Base-by-base conservation (phyloP, 2,329 filamentous ascomycete species). In the Fusarium brachygibbosum region DNA sequence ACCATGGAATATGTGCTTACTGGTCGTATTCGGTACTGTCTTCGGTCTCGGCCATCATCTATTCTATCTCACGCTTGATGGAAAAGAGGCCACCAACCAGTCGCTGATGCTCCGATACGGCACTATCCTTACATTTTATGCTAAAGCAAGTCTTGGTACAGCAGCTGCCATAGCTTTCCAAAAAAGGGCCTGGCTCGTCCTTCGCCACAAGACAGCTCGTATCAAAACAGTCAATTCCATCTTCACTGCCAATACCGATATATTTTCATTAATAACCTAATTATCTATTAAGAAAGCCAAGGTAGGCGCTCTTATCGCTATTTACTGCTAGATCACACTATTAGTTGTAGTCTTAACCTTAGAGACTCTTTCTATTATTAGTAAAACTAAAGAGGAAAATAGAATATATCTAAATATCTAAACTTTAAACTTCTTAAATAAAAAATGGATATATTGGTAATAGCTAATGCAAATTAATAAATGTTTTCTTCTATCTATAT, bases 1-100 rank as follows among this genome's bases (percentile, higher is more conserved):
- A 13, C 32, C 6, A 2, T 63, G 37, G 44, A 63, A 45, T 6
- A 59, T 69, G 66, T 69, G 54, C 6, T 17, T 59, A 5, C 38
- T 52, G 13, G 14, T 40, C 0, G 4, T 52, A 4, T 1, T 37
- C 2, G 62, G 55, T 2, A 12, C 21, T 0, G 7, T 7, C 0
- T 58, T 67, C 8, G 59, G 58, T 0, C 7, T 55, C 0, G 52
- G 68, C 1, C 50, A 71, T 14, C 46, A 72, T 45, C 8, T 55
- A 1, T 59, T 65, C 16, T 68, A 65, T 7, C 7, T 40, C 0
- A 16, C 5, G 0, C 42, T 68, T 0, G 23, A 65, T 3, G 45
- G n/a, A 0, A 13, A 38, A 19, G 19, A 50, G 0, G 58, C 56
- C 0, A 16, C 3, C 0, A 28, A 45, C 4, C 62, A 65, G 14